phyloP scores from a whole-genome alignment of 2,329 filamentous ascomycete species.

The Eutypella sp. region DNA sequence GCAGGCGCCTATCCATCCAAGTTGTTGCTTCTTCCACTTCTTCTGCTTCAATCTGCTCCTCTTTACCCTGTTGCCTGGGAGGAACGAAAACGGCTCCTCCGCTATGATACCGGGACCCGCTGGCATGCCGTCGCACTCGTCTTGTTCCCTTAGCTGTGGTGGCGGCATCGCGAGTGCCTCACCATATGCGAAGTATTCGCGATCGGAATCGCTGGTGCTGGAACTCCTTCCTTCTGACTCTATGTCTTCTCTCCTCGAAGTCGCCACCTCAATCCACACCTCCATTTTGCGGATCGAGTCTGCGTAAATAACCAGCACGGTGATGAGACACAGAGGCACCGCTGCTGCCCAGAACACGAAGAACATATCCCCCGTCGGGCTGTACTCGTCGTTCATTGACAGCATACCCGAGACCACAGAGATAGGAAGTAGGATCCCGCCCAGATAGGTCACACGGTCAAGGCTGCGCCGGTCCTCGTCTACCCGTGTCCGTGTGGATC shows the following conservation, averaged over 20 bases:
- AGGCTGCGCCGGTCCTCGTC: conserved; percentile 36
- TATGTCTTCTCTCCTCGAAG: conserved; percentile 1
- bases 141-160: no score
- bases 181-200: no score
- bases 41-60: conserved; percentile 23
- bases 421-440: conserved; percentile 43
- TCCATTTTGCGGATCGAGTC: conserved; percentile 41
- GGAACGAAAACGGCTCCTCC: conserved; percentile 18
- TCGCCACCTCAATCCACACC: conserved; percentile 41
- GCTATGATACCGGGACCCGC: conserved; percentile 25
- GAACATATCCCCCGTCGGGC: conserved; percentile 36
- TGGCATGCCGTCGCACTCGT: conserved; percentile 8
- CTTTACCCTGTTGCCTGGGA: not conserved
- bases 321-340: conserved; percentile 32
- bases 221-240: no score
- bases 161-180: no score
- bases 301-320: conserved; percentile 41
- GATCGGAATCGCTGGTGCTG: not conserved
- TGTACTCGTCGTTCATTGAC: conserved; percentile 41
- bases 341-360: conserved; percentile 46
- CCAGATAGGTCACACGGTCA: conserved; percentile 45
- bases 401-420: conserved; percentile 43
- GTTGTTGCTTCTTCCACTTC: conserved; percentile 37
- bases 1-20: conserved; percentile 44
- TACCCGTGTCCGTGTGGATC: no score